Conservation (phyloP, 805 yeast species). For the Ogataea sp. region DNA sequence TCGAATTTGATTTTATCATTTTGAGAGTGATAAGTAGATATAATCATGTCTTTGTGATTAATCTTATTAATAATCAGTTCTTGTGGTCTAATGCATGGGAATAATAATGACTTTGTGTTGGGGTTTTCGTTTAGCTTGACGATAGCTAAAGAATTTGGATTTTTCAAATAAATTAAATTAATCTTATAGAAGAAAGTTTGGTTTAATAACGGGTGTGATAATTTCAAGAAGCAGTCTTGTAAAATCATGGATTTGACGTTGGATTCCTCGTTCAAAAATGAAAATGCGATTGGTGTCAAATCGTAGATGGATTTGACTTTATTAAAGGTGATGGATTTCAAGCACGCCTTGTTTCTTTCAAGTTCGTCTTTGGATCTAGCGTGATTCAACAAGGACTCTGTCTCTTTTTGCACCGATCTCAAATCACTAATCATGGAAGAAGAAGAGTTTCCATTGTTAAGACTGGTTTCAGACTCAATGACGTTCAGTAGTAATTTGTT, state of each 20-base stretch:
- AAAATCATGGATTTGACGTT: neutral
- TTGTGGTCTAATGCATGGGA: constrained; percentile 24
- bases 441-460: too few relatives aligned
- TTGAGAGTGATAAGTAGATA: constrained; percentile 6
- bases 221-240: neutral
- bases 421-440: too few relatives aligned
- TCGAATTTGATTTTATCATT: constrained; percentile 10
- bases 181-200: constrained; percentile 8
- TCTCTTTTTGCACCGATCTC: neutral
- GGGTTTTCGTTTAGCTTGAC: constrained; percentile 18
- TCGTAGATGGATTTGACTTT: constrained; percentile 17
- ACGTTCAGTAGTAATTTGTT: constrained; percentile 13
- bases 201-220: neutral
- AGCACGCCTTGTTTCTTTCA: constrained; percentile 7
- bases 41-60: constrained; percentile 8
- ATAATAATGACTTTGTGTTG: constrained; percentile 21
- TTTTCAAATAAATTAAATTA: constrained; percentile 1
- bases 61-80: constrained; percentile 15
- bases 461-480: too few relatives aligned
- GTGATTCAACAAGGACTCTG: constrained; percentile 8
- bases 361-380: constrained; percentile 16
- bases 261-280: constrained; percentile 4
- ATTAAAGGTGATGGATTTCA: constrained; percentile 2
- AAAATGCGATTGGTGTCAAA: constrained; percentile 4
- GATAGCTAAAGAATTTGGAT: constrained; percentile 15